Conservation (phyloP, 441 rosid genomes). For the Eruca vesicaria region DNA sequence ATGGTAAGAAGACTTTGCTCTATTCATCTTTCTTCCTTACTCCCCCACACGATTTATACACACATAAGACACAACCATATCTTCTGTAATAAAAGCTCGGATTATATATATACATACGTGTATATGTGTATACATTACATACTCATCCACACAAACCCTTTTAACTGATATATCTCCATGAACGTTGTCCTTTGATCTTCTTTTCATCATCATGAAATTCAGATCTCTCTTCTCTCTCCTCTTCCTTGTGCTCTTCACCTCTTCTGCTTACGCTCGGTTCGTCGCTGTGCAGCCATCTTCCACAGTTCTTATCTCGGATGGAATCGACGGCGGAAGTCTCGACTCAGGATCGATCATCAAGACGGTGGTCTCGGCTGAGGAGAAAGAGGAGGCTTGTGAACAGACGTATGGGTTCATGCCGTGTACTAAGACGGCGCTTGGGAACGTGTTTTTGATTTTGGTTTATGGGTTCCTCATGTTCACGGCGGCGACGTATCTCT, state of each 20-base stretch:
- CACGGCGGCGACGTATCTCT: slow-evolving; percentile 78
- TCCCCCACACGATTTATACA: slow-evolving; percentile 31
- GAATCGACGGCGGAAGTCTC: slow-evolving; percentile 13
- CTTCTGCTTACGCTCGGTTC: slow-evolving; percentile 36
- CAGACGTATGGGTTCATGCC: slow-evolving; percentile 93
- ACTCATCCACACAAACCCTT: too few species aligned
- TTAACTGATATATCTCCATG: neutral
- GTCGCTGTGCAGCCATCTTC: slow-evolving; percentile 19
- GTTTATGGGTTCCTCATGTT: slow-evolving; percentile 88
- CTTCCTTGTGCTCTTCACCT: slow-evolving; percentile 24
- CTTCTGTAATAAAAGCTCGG: slow-evolving; percentile 2
- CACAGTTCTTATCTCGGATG: slow-evolving; percentile 37
- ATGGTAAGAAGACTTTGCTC: neutral
- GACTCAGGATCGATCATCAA: slow-evolving; percentile 17
- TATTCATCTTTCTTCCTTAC: slow-evolving; percentile 11
- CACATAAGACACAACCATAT: slow-evolving; percentile 11
- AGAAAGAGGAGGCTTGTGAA: slow-evolving; percentile 56
- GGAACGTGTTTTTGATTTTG: slow-evolving; percentile 75
- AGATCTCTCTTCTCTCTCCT: slow-evolving; percentile 28
- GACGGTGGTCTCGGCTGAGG: slow-evolving; percentile 17
- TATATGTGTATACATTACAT: too few species aligned
- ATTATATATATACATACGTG: neutral
- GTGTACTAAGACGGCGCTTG: slow-evolving; percentile 73
- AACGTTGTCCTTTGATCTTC: neutral
- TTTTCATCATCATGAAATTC: slow-evolving; percentile 28